phyloP scores from a whole-genome alignment of 345 rosid species.

The Erucastrum elatum region DNA sequence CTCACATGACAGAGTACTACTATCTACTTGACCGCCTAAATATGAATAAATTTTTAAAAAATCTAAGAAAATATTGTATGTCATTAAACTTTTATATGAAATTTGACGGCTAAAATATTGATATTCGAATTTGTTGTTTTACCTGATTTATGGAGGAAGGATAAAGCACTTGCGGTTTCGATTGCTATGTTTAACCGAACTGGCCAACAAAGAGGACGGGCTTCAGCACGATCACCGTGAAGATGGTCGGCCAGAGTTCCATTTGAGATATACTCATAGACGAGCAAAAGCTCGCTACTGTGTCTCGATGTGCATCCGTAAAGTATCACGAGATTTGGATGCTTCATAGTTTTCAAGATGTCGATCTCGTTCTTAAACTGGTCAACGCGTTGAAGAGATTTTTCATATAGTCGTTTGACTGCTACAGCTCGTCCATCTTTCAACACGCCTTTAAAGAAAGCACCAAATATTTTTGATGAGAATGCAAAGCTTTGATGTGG shows the following conservation, averaged over 20 bases:
- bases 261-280: constrained; percentile 83
- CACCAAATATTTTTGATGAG: background rate
- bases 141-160: constrained; percentile 61
- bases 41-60: too few species aligned
- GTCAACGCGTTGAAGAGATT: constrained; percentile 61
- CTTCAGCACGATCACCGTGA: constrained; percentile 52
- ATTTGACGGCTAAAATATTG: too few species aligned
- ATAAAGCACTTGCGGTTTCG: constrained; percentile 76
- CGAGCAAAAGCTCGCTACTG: constrained; percentile 79
- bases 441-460: constrained; percentile 50
- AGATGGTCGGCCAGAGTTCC: constrained; percentile 90
- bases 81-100: too few species aligned
- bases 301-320: constrained; percentile 79
- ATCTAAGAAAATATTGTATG: too few species aligned
- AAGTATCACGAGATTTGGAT: constrained; percentile 64
- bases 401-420: constrained; percentile 74
- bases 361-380: constrained; percentile 81
- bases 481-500: background rate
- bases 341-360: constrained; percentile 66
- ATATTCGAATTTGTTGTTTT: background rate
- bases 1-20: too few species aligned
- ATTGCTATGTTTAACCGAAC: constrained; percentile 69
- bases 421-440: constrained; percentile 79
- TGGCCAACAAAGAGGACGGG: constrained; percentile 66
- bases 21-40: too few species aligned